phyloP scores from a whole-genome alignment of 306 rosid species.

The Quercus berberidifolia region DNA sequence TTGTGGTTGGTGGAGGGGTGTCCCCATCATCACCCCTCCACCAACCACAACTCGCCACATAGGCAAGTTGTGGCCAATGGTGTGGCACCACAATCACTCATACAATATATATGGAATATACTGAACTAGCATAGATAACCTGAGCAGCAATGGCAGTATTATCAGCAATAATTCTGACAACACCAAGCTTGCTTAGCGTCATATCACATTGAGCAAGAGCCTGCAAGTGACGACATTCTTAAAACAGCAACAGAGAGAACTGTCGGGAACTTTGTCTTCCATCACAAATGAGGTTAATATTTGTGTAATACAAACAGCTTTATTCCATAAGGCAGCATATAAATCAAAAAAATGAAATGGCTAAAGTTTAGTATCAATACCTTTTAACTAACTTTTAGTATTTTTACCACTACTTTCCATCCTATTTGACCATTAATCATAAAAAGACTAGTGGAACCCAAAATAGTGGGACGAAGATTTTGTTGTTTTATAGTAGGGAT shows the following conservation, averaged over 20 bases:
- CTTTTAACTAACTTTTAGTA: slow-evolving; percentile 2
- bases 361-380: no score
- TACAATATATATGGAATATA: slow-evolving; percentile 1
- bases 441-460: no score
- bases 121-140: slow-evolving; percentile 41
- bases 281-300: not conserved
- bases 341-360: no score
- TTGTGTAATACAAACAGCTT: not conserved
- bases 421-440: no score
- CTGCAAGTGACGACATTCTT: slow-evolving; percentile 42
- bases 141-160: slow-evolving; percentile 85
- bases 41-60: no score
- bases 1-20: no score
- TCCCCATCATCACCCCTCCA: no score
- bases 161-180: slow-evolving; percentile 44
- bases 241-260: not conserved
- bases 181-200: slow-evolving; percentile 49
- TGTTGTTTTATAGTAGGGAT: no score
- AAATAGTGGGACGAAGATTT: no score
- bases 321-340: not conserved
- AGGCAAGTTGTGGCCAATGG: no score
- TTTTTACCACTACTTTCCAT: no score
- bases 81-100: not conserved
- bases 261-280: not conserved
- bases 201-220: slow-evolving; percentile 77